Base-by-base conservation (phyloP, 1,284 basidiomycete genomes). In the Heterobasidion irregulare region DNA sequence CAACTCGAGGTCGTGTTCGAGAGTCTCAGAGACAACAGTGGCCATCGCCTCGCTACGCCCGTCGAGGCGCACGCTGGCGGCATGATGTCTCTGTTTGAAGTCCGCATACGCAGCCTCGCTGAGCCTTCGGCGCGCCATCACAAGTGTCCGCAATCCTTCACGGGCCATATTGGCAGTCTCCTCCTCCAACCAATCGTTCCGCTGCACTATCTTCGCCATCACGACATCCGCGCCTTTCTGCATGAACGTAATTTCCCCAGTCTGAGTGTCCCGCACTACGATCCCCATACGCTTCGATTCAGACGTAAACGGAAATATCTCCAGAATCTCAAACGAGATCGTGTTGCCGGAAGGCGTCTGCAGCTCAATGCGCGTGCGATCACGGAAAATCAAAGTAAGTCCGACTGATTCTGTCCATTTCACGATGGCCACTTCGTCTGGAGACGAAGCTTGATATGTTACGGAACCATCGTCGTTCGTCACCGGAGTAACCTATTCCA, bases 251-350 rank as follows among this genome's bases (percentile, higher is more conserved):
- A 95, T 84, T 57, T 95, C 92, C 46, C 87, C 85, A 0, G 83
- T 79, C 35, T 78, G 73, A 0, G 75, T 70, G 54, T 98, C 94
- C 18, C 89, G 86, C 13, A 99, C 88, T 61, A 99, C 81, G 64
- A 99, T 98, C 18, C 96, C 94, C 97, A 99, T 99, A 19, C 97
- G 90, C 70, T 99, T 99, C 0, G 93, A 94, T 68, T 98, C 97
- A 3, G 94, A 97, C 0, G 96, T 99, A 75, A 99, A 95, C 0
- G 97, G 97, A 73, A 99, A 99, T 52, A 99, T 80, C 53, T 96
- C 88, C 53, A 99, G 84, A 44, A 99, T 85, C 57, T 94, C 92
- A 65, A 87, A 99, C 5, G 75, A 73, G 49, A 95, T 68, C 1
- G 74, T 75, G 0, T 73, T 64, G 8, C 89, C 88, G 1, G 78